A percentile compares a stretch with the other conserved stretches of the same genome.
Conservation (phyloP, 768 basidiomycete species). For the Mycena albidolilacea region DNA sequence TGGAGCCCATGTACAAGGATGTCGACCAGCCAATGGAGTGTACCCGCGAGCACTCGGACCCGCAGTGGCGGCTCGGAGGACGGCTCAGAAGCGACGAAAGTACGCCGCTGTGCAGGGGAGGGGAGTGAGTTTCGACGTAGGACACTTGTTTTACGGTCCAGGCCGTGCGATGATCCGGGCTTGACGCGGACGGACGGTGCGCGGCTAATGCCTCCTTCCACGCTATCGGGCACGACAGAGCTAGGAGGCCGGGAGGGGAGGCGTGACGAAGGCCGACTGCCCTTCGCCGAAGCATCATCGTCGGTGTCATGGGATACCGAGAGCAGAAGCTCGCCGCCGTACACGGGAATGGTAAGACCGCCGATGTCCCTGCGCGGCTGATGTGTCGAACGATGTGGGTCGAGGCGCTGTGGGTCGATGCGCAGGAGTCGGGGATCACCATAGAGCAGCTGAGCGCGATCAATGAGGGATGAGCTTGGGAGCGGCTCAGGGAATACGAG, state of each 20-base stretch:
- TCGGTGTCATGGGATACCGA: slow-evolving; percentile 71
- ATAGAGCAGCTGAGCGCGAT: slow-evolving; percentile 74
- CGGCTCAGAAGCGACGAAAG: slow-evolving; percentile 71
- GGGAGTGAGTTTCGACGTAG: slow-evolving; percentile 85
- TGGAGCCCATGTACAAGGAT: slow-evolving; percentile 84
- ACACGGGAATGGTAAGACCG: slow-evolving; percentile 73
- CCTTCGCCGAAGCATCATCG: slow-evolving; percentile 55
- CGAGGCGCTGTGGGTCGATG: slow-evolving; percentile 61
- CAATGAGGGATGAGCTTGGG: slow-evolving; percentile 76
- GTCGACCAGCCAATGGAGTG: slow-evolving; percentile 80
- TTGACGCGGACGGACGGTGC: slow-evolving; percentile 86
- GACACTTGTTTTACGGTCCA: slow-evolving; percentile 85
- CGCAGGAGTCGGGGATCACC: slow-evolving; percentile 76
- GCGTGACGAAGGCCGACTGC: slow-evolving; percentile 72
- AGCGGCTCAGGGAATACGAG: slow-evolving; percentile 84
- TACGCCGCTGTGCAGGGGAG: slow-evolving; percentile 76
- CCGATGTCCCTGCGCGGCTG: slow-evolving; percentile 50
- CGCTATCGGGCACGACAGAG: slow-evolving; percentile 62
- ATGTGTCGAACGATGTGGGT: slow-evolving; percentile 55
- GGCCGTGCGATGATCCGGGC: slow-evolving; percentile 73
- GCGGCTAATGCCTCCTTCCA: slow-evolving; percentile 65
- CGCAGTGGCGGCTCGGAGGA: slow-evolving; percentile 81
- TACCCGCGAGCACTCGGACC: slow-evolving; percentile 85
- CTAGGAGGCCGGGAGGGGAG: slow-evolving; percentile 81
- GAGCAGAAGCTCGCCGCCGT: slow-evolving; percentile 81